Evolutionary conservation across 352 stramenopile species (phyloP).

Genomic region (Globisporangium camurandrum): DNA sequence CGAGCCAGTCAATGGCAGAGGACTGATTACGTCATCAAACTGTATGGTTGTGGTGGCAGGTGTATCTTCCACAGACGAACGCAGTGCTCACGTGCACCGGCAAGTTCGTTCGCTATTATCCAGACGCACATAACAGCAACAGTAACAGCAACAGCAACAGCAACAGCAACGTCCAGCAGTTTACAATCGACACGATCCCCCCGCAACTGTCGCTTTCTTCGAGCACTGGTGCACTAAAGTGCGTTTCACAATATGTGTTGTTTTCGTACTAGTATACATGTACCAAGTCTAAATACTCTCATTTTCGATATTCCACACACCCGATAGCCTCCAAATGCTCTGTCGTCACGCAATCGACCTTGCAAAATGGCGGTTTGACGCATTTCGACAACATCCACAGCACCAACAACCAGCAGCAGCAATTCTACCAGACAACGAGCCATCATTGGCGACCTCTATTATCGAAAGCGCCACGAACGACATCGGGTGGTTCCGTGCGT

Average conservation of each 20-base stretch:
- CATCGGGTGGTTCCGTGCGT: constrained; percentile 56
- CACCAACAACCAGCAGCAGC: background rate
- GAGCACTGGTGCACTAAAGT: background rate
- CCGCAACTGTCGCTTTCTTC: constrained; percentile 4
- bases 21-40: background rate
- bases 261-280: background rate
- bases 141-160: constrained; percentile 15
- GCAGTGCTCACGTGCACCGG: constrained; percentile 19
- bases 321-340: constrained; percentile 1
- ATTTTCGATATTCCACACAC: too few relatives aligned
- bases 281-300: background rate
- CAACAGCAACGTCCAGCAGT: constrained; percentile 32
- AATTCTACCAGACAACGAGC: too few relatives aligned
- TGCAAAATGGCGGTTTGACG: constrained; percentile 4
- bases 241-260: background rate
- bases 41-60: background rate
- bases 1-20: background rate
- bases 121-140: too few relatives aligned
- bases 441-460: constrained; percentile 3
- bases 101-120: constrained; percentile 45
- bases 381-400: background rate
- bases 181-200: constrained; percentile 57
- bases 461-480: constrained; percentile 38
- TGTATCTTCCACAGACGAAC: constrained; percentile 1
- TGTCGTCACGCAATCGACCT: constrained; percentile 12